A percentile compares a stretch with the other conserved stretches of the same genome.
Conservation (phyloP, 352 stramenopile genomes). For the Phytophthora cajani region DNA sequence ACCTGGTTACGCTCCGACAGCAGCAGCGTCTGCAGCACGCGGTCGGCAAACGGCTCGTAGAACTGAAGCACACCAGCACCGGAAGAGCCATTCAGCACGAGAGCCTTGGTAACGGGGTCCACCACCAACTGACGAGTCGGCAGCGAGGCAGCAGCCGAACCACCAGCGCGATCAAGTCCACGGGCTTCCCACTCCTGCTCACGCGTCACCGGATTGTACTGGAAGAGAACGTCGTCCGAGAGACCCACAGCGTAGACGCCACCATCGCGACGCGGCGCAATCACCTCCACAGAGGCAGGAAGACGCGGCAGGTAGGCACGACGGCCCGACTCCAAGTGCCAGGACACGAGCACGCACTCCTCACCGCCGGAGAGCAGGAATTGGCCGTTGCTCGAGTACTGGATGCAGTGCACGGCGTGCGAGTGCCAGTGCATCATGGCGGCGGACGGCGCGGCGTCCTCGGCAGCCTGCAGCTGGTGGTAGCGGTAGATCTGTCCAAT, state of each 20-base stretch:
- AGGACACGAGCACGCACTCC: constrained; percentile 88
- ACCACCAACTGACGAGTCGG: constrained; percentile 64
- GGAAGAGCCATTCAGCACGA: constrained; percentile 72
- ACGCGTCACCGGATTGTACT: constrained; percentile 85
- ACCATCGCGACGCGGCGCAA: constrained; percentile 60
- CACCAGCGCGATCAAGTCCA: constrained; percentile 65
- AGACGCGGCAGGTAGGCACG: constrained; percentile 83
- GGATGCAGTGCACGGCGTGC: constrained; percentile 73
- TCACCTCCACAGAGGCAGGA: constrained; percentile 59
- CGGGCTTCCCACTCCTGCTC: constrained; percentile 78
- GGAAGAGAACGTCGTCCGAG: constrained; percentile 75
- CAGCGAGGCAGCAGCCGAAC: constrained; percentile 44
- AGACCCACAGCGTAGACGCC: constrained; percentile 71
- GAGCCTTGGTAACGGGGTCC: constrained; percentile 63
- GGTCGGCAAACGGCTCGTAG: constrained; percentile 84
- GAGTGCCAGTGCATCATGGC: constrained; percentile 89
- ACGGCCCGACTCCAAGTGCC: constrained; percentile 82
- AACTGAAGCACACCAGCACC: constrained; percentile 78
- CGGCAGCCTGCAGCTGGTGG: constrained; percentile 22
- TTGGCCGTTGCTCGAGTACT: constrained; percentile 79
- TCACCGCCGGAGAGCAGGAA: constrained; percentile 86
- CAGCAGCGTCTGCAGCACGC: constrained; percentile 70
- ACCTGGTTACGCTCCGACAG: constrained; percentile 87
- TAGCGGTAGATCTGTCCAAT: constrained; percentile 74
- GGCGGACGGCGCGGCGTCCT: constrained; percentile 17